Percentiles rank a stretch among this genome's conserved stretches.
Evolutionary conservation across 805 yeast genomes (phyloP).

Genomic region (Pichia sporocuriosa): DNA sequence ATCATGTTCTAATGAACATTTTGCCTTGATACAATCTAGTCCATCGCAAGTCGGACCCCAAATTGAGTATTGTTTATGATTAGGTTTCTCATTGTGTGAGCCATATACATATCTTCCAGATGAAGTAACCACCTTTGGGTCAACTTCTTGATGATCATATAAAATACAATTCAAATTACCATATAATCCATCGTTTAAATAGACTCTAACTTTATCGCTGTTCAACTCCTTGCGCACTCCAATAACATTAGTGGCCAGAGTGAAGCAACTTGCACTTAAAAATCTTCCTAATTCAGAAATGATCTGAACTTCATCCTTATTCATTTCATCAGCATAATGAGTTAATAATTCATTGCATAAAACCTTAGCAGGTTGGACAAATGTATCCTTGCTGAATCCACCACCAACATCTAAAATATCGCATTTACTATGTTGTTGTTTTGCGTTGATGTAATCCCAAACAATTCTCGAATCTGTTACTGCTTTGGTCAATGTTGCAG

Average conservation of each 20-base stretch:
- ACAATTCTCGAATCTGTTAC: slow-evolving; percentile 61
- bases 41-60: slow-evolving; percentile 99
- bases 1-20: slow-evolving; percentile 46
- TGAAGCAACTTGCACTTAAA: slow-evolving; percentile 78
- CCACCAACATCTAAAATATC: slow-evolving; percentile 84
- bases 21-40: slow-evolving; percentile 67
- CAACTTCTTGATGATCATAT: slow-evolving; percentile 83
- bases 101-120: slow-evolving; percentile 32
- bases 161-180: slow-evolving; percentile 92
- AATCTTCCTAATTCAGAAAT: slow-evolving; percentile 96
- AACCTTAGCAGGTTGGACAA: slow-evolving; percentile 50
- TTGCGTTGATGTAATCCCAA: slow-evolving; percentile 48
- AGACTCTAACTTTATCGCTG: slow-evolving; percentile 55
- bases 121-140: slow-evolving; percentile 58
- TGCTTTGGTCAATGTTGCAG: slow-evolving; percentile 59
- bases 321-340: slow-evolving; percentile 46
- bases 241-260: slow-evolving; percentile 75
- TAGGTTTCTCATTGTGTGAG: too few relatives aligned
- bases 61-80: slow-evolving; percentile 48
- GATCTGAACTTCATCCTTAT: slow-evolving; percentile 33
- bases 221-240: slow-evolving; percentile 53
- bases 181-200: slow-evolving; percentile 91
- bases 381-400: slow-evolving; percentile 65
- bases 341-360: slow-evolving; percentile 47
- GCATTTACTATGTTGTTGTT: slow-evolving; percentile 38